Evolutionary conservation across 2,329 filamentous ascomycete genomes (phyloP), one percentile per base, ranked within the genome.

Genomic region (Fusarium fujikuroi): DNA sequence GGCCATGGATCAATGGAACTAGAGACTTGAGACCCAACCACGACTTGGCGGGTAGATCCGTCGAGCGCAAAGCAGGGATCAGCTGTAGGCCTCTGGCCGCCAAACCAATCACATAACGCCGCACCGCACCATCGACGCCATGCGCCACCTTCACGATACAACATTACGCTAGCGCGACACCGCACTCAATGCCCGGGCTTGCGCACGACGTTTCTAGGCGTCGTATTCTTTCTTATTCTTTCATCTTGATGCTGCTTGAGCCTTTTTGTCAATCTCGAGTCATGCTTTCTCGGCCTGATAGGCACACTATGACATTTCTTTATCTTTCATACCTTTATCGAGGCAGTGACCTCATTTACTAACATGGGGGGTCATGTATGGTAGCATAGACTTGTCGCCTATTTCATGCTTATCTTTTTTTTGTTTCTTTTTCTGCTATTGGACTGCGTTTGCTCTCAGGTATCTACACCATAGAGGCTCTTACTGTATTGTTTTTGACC

Each of bases 11-110:
- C 65, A 63, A 74, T 73, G 63, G 59, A 69, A 39, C 65, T 73
- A 69, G 74, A 47, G 50, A 52, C 32, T 56, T 25, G 43, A 59
- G 40, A 53, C 59, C 75, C 68, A 76, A 76, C 72, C 74, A 73
- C 42, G 47, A 65, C 63, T 70, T 67, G 73, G 71, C 76, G 76
- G 76, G 74, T 77, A 77, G 76, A 77, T 77, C 76, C 76, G 76
- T 61, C 53, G 47, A 72, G 67, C 65, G 52, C 58, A 69, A 74
- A 73, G 54, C 66, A 76, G 63, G 73, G 70, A 69, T 74, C 60
- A 56, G 58, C 53, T 68, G 59, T 53, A 23, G 63, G 46, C 46
- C 49, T 57, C 25, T 63, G 42, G 21, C 36, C 56, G 46, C 18
- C 28, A 57, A 44, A 36, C 47, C 60, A 70, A 70, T 70, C 60